These are phyloP conservation scores for Fennellomyces sp. DNA, from an alignment of 371 early-diverging fungal species.

Conservation along the genomic window DNA sequence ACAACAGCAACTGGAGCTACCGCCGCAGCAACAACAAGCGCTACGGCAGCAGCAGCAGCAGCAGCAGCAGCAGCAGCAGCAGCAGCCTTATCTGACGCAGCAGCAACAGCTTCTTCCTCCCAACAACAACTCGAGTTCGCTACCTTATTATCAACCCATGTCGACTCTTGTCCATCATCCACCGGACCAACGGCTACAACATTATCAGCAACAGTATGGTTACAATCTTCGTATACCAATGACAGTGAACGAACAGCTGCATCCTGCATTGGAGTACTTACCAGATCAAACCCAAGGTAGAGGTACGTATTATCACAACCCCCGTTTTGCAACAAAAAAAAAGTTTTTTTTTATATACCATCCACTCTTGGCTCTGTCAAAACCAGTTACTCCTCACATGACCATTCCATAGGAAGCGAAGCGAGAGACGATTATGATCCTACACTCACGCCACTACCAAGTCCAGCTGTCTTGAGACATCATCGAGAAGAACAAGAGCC, in stretches of 20 bases:
- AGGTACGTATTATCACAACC: background rate
- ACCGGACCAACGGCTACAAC: background rate
- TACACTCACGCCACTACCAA: background rate
- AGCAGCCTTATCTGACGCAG: background rate
- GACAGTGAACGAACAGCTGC: background rate
- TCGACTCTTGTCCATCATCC: background rate
- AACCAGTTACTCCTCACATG: background rate
- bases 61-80: background rate
- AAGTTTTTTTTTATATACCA: background rate
- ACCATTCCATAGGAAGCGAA: background rate
- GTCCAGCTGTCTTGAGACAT: background rate
- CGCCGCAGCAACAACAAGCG: background rate
- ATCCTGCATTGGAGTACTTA: background rate
- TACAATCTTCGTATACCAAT: background rate
- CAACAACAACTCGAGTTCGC: background rate
- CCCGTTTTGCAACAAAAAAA: background rate
- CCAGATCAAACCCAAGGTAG: background rate
- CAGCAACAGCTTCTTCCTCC: background rate
- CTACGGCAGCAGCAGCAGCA: slow-evolving; percentile 1
- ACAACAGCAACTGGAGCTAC: background rate
- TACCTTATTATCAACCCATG: background rate
- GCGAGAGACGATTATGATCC: background rate
- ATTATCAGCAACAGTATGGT: background rate
- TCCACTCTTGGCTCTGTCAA: no score
- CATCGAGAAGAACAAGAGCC: background rate